A percentile compares a stretch with the other conserved stretches of the same genome.
Conservation (phyloP, 2,329 filamentous ascomycete genomes). For the Epichloe festucae region DNA sequence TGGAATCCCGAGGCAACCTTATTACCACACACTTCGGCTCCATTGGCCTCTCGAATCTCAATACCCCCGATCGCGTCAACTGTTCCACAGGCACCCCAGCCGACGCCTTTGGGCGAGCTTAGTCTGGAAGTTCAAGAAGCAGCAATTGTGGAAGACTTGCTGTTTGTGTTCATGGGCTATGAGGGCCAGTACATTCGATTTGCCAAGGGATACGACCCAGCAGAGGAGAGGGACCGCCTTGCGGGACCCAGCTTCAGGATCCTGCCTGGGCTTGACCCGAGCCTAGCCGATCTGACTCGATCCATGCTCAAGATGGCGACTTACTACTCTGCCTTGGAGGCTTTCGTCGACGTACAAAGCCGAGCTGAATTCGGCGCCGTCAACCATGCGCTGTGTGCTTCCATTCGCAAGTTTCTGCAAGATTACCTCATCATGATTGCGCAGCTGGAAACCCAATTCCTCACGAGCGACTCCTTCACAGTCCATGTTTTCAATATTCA, state of each 20-base stretch:
- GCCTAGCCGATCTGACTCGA: conserved; percentile 70
- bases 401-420: conserved; percentile 78
- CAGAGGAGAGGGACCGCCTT: conserved; percentile 74
- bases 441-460: conserved; percentile 83
- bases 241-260: conserved; percentile 72
- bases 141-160: conserved; percentile 74
- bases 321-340: conserved; percentile 81
- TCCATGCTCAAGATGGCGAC: conserved; percentile 92
- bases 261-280: conserved; percentile 75
- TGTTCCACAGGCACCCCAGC: conserved; percentile 57
- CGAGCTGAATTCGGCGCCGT: conserved; percentile 86
- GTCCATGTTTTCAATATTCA: conserved; percentile 88
- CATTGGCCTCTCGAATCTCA: conserved; percentile 53
- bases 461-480: conserved; percentile 81
- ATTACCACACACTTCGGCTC: conserved; percentile 52
- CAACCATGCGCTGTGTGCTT: conserved; percentile 91
- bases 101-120: conserved; percentile 58
- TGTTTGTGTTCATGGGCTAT: conserved; percentile 96
- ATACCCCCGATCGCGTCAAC: conserved; percentile 62
- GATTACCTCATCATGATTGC: conserved; percentile 90
- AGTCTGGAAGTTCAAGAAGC: conserved; percentile 73
- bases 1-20: conserved; percentile 77
- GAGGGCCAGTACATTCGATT: conserved; percentile 97
- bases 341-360: conserved; percentile 90
- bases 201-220: conserved; percentile 66